phyloP scores from a whole-genome alignment of 73 alveolate genomes.

The Halteria grandinella region DNA sequence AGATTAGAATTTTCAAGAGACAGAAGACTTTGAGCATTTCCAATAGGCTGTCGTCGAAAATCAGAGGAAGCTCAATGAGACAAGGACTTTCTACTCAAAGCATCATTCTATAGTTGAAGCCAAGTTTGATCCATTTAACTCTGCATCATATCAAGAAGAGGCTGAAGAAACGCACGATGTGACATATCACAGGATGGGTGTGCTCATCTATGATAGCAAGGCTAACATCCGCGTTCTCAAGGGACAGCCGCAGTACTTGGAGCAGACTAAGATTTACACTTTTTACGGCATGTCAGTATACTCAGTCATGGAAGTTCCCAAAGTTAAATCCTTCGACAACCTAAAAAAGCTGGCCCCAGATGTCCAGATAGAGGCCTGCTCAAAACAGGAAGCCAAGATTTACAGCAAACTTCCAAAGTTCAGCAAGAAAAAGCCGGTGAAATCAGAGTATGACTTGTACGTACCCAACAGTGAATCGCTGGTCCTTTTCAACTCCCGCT shows the following conservation, averaged over 20 bases:
- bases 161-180: neutral
- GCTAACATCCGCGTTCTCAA: slow-evolving; percentile 19
- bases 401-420: slow-evolving; percentile 7
- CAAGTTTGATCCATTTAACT: no score
- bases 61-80: slow-evolving; percentile 7
- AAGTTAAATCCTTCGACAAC: neutral
- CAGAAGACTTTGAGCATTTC: slow-evolving; percentile 21
- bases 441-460: slow-evolving; percentile 13
- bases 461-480: slow-evolving; percentile 52
- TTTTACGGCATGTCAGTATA: neutral
- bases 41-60: slow-evolving; percentile 10
- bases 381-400: slow-evolving; percentile 43
- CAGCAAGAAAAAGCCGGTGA: slow-evolving; percentile 10
- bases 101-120: neutral
- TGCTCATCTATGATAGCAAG: slow-evolving; percentile 50
- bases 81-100: neutral
- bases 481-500: slow-evolving; percentile 78
- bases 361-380: slow-evolving; percentile 35
- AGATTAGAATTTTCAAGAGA: no score
- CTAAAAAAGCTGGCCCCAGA: slow-evolving; percentile 48
- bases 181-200: slow-evolving; percentile 43
- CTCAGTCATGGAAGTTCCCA: slow-evolving; percentile 9
- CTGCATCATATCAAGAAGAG: no score
- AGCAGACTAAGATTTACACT: neutral
- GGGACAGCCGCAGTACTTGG: neutral